Evolutionary conservation across 352 stramenopile species (phyloP), one percentile per base, ranked within the genome.

Genomic region (Globisporangium mamillatum): DNA sequence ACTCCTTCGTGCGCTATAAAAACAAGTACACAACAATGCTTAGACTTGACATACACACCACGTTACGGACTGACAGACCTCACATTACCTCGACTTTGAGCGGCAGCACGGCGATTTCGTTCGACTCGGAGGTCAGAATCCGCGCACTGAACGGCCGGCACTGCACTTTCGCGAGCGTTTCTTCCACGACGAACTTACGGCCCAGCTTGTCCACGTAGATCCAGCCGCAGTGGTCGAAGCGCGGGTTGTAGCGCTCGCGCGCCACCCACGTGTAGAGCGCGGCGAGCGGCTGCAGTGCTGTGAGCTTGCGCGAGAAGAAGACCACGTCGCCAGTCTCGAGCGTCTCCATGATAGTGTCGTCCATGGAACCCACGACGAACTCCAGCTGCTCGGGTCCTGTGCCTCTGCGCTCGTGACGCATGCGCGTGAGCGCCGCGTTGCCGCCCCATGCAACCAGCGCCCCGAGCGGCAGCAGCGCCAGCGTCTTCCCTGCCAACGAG

Each of bases 341-440:
- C 61, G 86, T 91, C 72, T 95, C 88, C 81, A 90, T 89, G 61
- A 95, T 90, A 61, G 78, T 88, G 75, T 95, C 88, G 71, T 95
- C 85, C 82, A 95, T 93, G 34, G 86, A 94, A 34, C 88, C 88
- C 7, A 85, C 67, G 22, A 88, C 66, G 68, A 95, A 95, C 56
- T 91, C 79, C 27, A 89, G 68, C 58, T 73, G 59, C 55, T 80
- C 72, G 1, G 73, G 70, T 1, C 72, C 73, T 1, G 76, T 69
- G 34, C 70, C 74, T 16, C 73, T 64, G 44, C 74, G 60, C 27
- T 86, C 69, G 61, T 82, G 81, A 5, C 70, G 71, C 73, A 86
- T 78, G 57, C 84, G 86, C 41, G 68, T 73, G 50, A 88, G 76
- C 64, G 67, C 73, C 10, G 85, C 88, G 50, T 94, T 91, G 66